Base-by-base conservation (phyloP, 2,329 filamentous ascomycete genomes). In the Lasiodiplodia hormozganensis region DNA sequence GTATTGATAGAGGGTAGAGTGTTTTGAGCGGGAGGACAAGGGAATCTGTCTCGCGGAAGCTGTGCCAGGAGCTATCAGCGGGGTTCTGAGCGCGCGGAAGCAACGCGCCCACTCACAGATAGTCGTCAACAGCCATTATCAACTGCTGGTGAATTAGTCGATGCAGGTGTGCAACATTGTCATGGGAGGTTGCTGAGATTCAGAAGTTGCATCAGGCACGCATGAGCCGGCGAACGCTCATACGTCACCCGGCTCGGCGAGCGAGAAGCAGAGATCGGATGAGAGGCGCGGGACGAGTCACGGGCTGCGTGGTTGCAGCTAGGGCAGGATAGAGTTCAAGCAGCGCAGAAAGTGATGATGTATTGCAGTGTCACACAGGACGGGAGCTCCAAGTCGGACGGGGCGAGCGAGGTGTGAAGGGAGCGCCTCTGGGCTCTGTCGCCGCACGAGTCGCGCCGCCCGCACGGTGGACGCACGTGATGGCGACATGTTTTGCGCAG, bases 1-100 rank as follows among this genome's bases (percentile, higher is more conserved):
- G 83, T 67, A 85, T 85, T 72, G 79, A 79, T 70, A 82, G 76
- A 21, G 82, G 80, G 72, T 83, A 85, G 80, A 83, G 84, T 51
- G 77, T 76, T 73, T 82, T 82, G 54, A 79, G 76, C 58, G 81
- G 76, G 70, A 80, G 74, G 68, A 83, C 82, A 72, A 85, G 80
- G 70, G 80, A 73, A 69, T 83, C 77, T 67, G 81, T 81, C 66
- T 85, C 82, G 71, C 79, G 81, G 77, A 80, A 82, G 71, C 82
- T 84, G 72, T 54, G 40, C 62, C 51, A 31, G 72, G 56, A 67
- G 65, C 65, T 52, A 57, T 51, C 54, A 60, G 60, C 76, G 62
- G 75, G 69, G 51, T 67, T 36, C 47, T 8, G 62, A 31, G 40
- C 47, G 47, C 47, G 36, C 36, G n/a, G 52, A 40, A 51, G 58